A percentile compares a stretch with the other conserved stretches of the same genome.
Conservation (phyloP, 306 rosid genomes). For the Pyrus communis region DNA sequence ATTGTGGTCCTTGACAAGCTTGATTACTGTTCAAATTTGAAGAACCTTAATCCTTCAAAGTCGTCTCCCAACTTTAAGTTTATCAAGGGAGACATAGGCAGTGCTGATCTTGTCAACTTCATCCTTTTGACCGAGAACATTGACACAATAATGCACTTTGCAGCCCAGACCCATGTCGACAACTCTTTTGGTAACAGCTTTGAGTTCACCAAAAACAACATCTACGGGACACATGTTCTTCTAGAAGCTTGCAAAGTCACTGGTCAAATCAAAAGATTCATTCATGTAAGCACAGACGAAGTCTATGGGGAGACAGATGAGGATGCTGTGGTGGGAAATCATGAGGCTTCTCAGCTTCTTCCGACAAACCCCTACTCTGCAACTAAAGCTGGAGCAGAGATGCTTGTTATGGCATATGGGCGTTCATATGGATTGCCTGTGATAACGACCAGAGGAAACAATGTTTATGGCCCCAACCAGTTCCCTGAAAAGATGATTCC, state of each 20-base stretch:
- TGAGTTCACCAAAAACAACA: constrained; percentile 54
- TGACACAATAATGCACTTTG: constrained; percentile 65
- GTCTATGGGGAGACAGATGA: constrained; percentile 61
- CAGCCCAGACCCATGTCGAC: constrained; percentile 61
- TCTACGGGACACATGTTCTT: constrained; percentile 59
- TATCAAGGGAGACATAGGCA: constrained; percentile 53
- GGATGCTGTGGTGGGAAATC: constrained; percentile 52
- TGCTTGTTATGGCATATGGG: constrained; percentile 63
- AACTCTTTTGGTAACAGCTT: constrained; percentile 59
- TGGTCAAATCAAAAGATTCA: constrained; percentile 43
- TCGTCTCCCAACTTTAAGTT: constrained; percentile 42
- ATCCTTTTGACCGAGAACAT: constrained; percentile 41
- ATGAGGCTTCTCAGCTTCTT: constrained; percentile 59
- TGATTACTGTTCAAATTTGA: constrained; percentile 56
- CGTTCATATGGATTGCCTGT: constrained; percentile 51
- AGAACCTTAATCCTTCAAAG: constrained; percentile 38
- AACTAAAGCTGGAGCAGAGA: constrained; percentile 59
- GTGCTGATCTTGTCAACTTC: constrained; percentile 51
- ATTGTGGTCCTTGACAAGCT: constrained; percentile 58
- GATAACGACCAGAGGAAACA: constrained; percentile 54
- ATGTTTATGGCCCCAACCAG: constrained; percentile 54
- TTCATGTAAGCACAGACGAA: constrained; percentile 60
- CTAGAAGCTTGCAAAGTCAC: constrained; percentile 52
- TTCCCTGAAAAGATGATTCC: constrained; percentile 62
- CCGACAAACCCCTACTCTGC: constrained; percentile 62